phyloP scores from a whole-genome alignment of 2,329 filamentous ascomycete species.

The Xylaria sp. region DNA sequence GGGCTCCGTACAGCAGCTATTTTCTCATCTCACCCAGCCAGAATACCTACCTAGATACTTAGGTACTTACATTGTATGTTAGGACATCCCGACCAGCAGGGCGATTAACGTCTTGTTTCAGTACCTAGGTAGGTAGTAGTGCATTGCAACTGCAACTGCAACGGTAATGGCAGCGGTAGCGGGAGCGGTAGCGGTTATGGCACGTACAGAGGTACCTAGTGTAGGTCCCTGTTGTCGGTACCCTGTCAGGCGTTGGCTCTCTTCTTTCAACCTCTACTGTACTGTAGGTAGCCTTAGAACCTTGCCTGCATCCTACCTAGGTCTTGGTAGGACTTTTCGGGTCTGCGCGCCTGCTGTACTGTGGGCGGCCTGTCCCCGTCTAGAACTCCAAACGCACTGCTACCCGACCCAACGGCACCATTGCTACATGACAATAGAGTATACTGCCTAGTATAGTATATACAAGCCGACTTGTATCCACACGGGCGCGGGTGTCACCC shows the following conservation, averaged over 20 bases:
- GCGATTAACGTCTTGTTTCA: not conserved
- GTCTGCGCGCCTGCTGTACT: not conserved
- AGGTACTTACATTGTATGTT: too few species aligned
- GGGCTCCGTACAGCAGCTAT: slow-evolving; percentile 15
- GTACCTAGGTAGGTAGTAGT: not conserved
- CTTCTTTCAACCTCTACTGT: too few species aligned
- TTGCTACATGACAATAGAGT: slow-evolving; percentile 2
- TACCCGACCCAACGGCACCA: slow-evolving; percentile 23
- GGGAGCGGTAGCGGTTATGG: not conserved
- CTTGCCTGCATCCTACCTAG: too few species aligned
- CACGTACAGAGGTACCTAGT: not conserved
- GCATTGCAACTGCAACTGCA: not conserved
- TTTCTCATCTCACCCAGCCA: slow-evolving; percentile 22
- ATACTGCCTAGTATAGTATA: too few species aligned
- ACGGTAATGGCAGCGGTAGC: not conserved
- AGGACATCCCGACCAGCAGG: slow-evolving; percentile 1
- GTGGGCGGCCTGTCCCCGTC: not conserved
- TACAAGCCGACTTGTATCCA: slow-evolving; percentile 1
- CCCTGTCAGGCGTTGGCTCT: not conserved
- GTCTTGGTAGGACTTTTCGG: slow-evolving; percentile 26
- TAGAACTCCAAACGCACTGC: slow-evolving; percentile 29
- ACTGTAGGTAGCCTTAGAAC: too few species aligned
- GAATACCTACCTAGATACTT: not conserved
- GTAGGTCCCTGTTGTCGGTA: not conserved
- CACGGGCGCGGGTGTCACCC: not conserved